A percentile compares a stretch with the other conserved stretches of the same genome.
phyloP scores from a whole-genome alignment of 257 asterid genomes.

The Craterostigma plantagineum region DNA sequence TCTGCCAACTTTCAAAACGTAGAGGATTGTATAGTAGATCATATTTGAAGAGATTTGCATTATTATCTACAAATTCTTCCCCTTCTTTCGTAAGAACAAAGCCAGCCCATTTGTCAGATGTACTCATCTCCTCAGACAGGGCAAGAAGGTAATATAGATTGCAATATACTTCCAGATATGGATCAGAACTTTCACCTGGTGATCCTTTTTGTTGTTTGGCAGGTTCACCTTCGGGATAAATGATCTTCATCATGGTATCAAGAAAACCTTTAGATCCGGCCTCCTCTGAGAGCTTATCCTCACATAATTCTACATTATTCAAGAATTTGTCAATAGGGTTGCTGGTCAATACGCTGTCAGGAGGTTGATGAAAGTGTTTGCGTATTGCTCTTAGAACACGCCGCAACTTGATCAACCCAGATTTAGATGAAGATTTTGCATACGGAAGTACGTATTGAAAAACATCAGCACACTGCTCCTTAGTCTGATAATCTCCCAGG shows the following conservation, averaged over 20 bases:
- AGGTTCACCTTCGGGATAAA: constrained; percentile 43
- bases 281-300: constrained; percentile 68
- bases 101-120: constrained; percentile 99
- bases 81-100: constrained; percentile 95
- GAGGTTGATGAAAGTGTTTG: constrained; percentile 86
- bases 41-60: constrained; percentile 79
- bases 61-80: constrained; percentile 75
- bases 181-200: constrained; percentile 46
- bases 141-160: constrained; percentile 80
- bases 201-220: constrained; percentile 30
- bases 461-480: constrained; percentile 98
- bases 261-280: constrained; percentile 71
- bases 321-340: constrained; percentile 85
- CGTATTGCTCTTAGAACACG: constrained; percentile 87
- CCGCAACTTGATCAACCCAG: constrained; percentile 76
- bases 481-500: constrained; percentile 93
- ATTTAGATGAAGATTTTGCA: constrained; percentile 82
- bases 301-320: constrained; percentile 75
- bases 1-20: constrained; percentile 95
- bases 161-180: constrained; percentile 70
- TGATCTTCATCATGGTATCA: constrained; percentile 39
- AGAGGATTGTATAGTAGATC: constrained; percentile 78
- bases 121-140: constrained; percentile 80
- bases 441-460: constrained; percentile 84
- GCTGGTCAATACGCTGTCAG: constrained; percentile 59